Conservation (phyloP, 2,329 filamentous ascomycete species). For the Pochonia chlamydosporia region DNA sequence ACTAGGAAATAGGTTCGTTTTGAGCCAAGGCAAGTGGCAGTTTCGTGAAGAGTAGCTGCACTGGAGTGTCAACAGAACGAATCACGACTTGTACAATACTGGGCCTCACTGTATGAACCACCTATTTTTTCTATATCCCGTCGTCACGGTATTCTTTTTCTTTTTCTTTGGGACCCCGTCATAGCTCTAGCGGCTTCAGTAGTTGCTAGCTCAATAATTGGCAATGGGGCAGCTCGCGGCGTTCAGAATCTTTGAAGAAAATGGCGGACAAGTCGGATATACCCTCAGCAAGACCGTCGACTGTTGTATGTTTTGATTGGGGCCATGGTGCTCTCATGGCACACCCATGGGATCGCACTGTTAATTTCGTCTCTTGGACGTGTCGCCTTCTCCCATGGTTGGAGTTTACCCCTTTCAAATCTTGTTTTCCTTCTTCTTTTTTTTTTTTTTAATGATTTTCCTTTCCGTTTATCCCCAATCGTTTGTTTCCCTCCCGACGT, state of each 20-base stretch:
- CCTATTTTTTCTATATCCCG: background rate
- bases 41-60: background rate
- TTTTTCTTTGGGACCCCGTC: background rate
- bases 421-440: background rate
- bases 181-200: background rate
- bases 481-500: too few species aligned
- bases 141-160: background rate
- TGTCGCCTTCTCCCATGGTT: background rate
- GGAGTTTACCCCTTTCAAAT: background rate
- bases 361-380: background rate
- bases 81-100: constrained; percentile 4
- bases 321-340: background rate
- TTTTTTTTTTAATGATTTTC: background rate
- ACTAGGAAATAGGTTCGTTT: constrained; percentile 14
- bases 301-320: background rate
- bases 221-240: background rate
- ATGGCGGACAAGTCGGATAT: constrained; percentile 3
- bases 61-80: constrained; percentile 1
- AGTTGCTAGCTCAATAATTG: background rate
- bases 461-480: too few species aligned
- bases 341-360: constrained; percentile 1
- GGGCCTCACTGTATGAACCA: constrained; percentile 4
- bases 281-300: background rate
- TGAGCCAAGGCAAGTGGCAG: constrained; percentile 4
- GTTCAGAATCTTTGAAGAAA: constrained; percentile 1